Conservation (phyloP, 768 basidiomycete species). For the Chalciporus sphaerocephalus region DNA sequence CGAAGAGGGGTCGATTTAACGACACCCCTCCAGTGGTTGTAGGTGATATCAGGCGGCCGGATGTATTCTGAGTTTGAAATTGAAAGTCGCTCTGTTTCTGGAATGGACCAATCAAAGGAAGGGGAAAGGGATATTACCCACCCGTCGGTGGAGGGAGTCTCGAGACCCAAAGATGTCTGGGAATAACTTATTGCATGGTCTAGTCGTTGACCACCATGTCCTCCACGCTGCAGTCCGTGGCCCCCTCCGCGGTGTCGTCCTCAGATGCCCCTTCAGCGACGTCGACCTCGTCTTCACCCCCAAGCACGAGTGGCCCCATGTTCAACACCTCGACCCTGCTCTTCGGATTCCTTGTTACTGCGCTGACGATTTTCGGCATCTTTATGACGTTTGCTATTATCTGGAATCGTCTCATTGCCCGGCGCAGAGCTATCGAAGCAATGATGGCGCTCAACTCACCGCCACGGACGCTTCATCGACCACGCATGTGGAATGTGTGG, state of each 20-base stretch:
- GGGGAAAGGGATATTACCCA: background rate
- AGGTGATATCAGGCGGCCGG: no score
- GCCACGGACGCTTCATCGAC: conserved; percentile 10
- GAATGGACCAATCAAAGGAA: conserved; percentile 16
- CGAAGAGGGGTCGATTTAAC: no score
- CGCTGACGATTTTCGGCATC: conserved; percentile 29
- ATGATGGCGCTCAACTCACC: conserved; percentile 6
- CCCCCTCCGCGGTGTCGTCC: background rate
- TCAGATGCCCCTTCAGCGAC: background rate
- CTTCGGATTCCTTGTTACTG: conserved; percentile 31
- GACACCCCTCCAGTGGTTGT: no score
- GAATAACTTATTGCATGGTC: conserved; percentile 7
- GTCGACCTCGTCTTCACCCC: conserved; percentile 2
- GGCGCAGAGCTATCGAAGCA: conserved; percentile 27
- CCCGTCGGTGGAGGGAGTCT: background rate
- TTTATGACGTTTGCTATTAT: conserved; percentile 29
- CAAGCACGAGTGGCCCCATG: background rate
- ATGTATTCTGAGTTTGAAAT: background rate
- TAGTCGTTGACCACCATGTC: conserved; percentile 20
- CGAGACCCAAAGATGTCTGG: conserved; percentile 8
- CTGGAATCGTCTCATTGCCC: conserved; percentile 32
- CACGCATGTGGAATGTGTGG: conserved; percentile 24
- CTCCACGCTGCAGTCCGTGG: conserved; percentile 9
- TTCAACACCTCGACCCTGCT: conserved; percentile 23
- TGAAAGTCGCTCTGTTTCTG: no score